Conservation (phyloP, 2,329 filamentous ascomycete genomes). For the Aspergillus neotritici region DNA sequence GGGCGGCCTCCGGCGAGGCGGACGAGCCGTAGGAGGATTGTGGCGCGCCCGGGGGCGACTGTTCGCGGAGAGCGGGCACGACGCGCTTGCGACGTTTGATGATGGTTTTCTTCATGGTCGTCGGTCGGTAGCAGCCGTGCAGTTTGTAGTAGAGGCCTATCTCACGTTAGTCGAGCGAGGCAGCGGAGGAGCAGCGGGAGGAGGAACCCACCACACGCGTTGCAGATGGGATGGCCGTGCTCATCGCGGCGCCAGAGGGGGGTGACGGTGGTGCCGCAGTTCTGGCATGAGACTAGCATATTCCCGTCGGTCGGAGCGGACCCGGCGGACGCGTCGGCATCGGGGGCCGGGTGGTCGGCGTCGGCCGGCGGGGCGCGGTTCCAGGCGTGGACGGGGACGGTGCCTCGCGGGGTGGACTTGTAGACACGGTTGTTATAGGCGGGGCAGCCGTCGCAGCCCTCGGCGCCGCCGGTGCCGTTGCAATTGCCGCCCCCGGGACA, state of each 20-base stretch:
- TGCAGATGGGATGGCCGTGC: conserved; percentile 93
- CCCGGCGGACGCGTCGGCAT: conserved; percentile 19
- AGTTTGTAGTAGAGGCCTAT: conserved; percentile 92
- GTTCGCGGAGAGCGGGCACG: conserved; percentile 64
- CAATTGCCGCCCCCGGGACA: conserved; percentile 93
- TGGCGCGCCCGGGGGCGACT: conserved; percentile 37
- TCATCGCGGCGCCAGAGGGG: conserved; percentile 94
- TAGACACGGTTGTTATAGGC: conserved; percentile 96
- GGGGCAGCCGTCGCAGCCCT: conserved; percentile 91
- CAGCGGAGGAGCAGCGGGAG: background rate
- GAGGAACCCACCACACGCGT: conserved; percentile 76
- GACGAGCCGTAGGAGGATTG: conserved; percentile 41
- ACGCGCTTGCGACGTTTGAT: conserved; percentile 96
- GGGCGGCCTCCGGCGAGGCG: conserved; percentile 37
- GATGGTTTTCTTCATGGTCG: conserved; percentile 97
- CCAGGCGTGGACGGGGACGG: conserved; percentile 27
- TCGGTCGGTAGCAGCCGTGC: conserved; percentile 84
- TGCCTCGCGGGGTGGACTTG: conserved; percentile 62
- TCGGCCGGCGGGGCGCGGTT: conserved; percentile 29
- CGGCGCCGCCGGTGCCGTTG: conserved; percentile 91
- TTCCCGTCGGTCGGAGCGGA: conserved; percentile 23
- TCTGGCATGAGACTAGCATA: conserved; percentile 87
- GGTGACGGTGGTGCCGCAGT: conserved; percentile 93
- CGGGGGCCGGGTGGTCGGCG: conserved; percentile 13
- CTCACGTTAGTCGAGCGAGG: conserved; percentile 4